Evolutionary conservation across 2,329 filamentous ascomycete genomes (phyloP).

Genomic region (Parafenestella ontariensis): DNA sequence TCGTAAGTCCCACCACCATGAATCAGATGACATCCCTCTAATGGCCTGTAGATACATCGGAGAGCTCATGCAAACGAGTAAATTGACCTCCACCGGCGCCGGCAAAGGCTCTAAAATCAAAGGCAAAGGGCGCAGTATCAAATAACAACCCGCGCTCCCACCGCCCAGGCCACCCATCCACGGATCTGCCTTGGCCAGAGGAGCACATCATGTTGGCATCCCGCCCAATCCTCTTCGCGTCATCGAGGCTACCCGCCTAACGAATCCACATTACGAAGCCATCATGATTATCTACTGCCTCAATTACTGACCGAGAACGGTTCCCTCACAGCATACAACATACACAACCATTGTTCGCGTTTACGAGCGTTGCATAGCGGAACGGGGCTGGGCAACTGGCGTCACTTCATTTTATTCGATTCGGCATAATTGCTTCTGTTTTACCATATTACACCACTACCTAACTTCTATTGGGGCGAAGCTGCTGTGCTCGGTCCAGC

Average conservation of each 20-base stretch:
- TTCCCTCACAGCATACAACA: conserved; percentile 19
- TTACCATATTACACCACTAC: conserved; percentile 26
- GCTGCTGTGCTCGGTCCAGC: not conserved
- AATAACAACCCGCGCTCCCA: conserved; percentile 42
- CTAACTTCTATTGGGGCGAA: conserved; percentile 14
- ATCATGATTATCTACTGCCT: conserved; percentile 45
- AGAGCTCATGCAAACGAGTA: conserved; percentile 82
- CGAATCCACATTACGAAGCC: conserved; percentile 38
- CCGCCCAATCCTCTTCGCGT: conserved; percentile 35
- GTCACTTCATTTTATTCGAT: conserved; percentile 37
- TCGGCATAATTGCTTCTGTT: conserved; percentile 32
- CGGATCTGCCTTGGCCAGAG: conserved; percentile 20
- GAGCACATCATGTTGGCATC: conserved; percentile 36
- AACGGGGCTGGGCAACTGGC: conserved; percentile 33
- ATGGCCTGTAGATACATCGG: conserved; percentile 80
- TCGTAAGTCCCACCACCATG: conserved; percentile 49
- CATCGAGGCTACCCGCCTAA: conserved; percentile 40
- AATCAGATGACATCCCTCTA: conserved; percentile 15
- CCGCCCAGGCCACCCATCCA: conserved; percentile 17
- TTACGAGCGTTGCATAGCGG: conserved; percentile 49
- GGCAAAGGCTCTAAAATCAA: conserved; percentile 59
- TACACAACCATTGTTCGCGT: conserved; percentile 29
- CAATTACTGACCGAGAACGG: conserved; percentile 25
- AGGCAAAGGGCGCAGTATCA: conserved; percentile 46
- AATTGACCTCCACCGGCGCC: conserved; percentile 62